Evolutionary conservation across 1,284 basidiomycete genomes (phyloP), one percentile per base, ranked within the genome.

Genomic region (Naganishia albida): DNA sequence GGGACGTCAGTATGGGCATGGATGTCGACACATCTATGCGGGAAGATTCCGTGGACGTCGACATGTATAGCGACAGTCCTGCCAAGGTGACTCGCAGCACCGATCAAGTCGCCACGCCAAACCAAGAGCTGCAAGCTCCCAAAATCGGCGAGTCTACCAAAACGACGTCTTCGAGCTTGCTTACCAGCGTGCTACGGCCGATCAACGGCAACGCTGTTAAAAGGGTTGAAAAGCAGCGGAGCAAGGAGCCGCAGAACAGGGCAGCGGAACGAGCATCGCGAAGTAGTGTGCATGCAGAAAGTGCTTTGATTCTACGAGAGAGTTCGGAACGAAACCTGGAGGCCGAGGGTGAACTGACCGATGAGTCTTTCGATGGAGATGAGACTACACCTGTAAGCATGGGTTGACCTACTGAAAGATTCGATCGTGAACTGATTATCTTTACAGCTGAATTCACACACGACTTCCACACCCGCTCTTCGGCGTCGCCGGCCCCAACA

Each of bases 231-330:
- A 65, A 65, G 51, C 49, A 54, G 30, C 53, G 64, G 25, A 57
- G 42, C 39, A 51, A 52, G 49, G 34, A 48, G 13, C 44, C 48
- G 39, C 38, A 34, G 18, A 6, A 46, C 7, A 15, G 7, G 12
- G n/a, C 10, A 10, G 46, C n/a, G 3, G n/a, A 42, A 6, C 34
- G 34, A 10, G 34, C 6, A 34, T 34, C 34, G 34, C 4, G 34
- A 34, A 34, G 6, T 10, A 34, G 34, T 34, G 34, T 34, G 34
- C 34, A 34, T 34, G 34, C 23, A 40, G 38, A 55, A 7, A 54
- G 55, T 15, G 66, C 55, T 1, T n/a, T 67, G 66, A 56, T 67
- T 4, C 52, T 64, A 25, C 34, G 68, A 62, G 68, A 65, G 39
- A 70, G 64, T 25, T 64, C 57, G 30, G 67, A 64, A 49, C 63